Evolutionary conservation across 169 alveolate genomes (phyloP).

Genomic region (Eimeria tenella): DNA sequence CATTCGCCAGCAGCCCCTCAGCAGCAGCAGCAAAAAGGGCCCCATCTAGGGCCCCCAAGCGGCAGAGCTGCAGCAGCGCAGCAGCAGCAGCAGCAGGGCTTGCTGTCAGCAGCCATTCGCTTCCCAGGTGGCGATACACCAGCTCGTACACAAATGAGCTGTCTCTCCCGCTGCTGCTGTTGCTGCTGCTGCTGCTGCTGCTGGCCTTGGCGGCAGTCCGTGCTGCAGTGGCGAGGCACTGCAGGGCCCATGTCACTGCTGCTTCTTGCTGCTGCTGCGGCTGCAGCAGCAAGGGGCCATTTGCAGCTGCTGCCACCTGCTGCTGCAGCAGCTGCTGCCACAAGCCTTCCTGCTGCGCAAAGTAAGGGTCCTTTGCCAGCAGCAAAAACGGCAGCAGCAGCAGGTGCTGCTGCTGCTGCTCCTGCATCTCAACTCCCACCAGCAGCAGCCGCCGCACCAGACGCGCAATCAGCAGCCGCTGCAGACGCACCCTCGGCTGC

Average conservation of each 20-base stretch:
- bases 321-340: conserved; percentile 73
- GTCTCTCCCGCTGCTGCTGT: not conserved
- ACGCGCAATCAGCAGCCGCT: conserved; percentile 48
- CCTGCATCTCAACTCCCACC: not conserved
- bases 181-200: not conserved
- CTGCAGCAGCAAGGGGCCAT: conserved; percentile 36
- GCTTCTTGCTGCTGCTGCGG: conserved; percentile 53
- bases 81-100: conserved; percentile 66
- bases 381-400: conserved; percentile 58
- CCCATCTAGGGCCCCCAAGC: not conserved
- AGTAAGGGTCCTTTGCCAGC: conserved; percentile 21
- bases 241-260: not conserved
- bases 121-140: conserved; percentile 47
- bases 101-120: conserved; percentile 66
- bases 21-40: conserved; percentile 27
- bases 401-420: conserved; percentile 50
- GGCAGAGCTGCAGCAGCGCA: conserved; percentile 66
- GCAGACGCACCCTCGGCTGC: conserved; percentile 36
- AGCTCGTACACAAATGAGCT: not conserved
- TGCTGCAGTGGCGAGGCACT: conserved; percentile 20
- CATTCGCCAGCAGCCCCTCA: conserved; percentile 9
- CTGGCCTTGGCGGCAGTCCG: not conserved
- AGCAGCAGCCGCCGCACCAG: conserved; percentile 41
- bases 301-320: conserved; percentile 3
- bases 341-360: conserved; percentile 42